Evolutionary conservation across 2,329 filamentous ascomycete genomes (phyloP), one percentile per base, ranked within the genome.

Genomic region (Diaporthe australafricana): DNA sequence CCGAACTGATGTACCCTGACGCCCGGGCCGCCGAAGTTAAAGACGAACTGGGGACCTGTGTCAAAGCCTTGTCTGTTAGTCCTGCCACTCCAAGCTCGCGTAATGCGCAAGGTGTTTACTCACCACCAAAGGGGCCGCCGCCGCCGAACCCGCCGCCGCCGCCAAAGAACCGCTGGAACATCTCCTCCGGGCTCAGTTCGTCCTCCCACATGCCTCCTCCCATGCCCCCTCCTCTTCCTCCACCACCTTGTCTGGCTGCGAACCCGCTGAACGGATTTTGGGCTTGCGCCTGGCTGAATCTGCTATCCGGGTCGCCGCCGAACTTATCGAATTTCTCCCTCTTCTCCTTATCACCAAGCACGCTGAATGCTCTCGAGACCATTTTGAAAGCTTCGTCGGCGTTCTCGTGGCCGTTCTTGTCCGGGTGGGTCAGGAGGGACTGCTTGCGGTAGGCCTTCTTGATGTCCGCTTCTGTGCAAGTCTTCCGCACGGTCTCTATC

Each of bases 381-480:
- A 98, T 93, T 87, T 99, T 99, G 86, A 99, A 99, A 40, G 96
- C 96, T 85, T 99, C 96, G 81, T 98, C 96, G 70, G 96, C 96
- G 73, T 97, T 91, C 47, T 96, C 92, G 81, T 98, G 95, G 65
- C 95, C 95, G 87, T 99, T 99, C 87, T 99, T 99, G 87, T 99
- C 96, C 75, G 96, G 96, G 86, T 99, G 96, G 72, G 96, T 99
- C 79, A 98, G 87, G 78, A 99, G 86, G 80, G 93, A 96, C 81
- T 97, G 88, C 84, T 98, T 98, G 79, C 96, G 90, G 84, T 99
- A 99, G 8, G 96, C 96, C 86, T 98, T 98, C 83, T 98, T 99
- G 80, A 99, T 95, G 79, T 98, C 96, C 74, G 87, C 83, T 77
- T 98, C 96, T 62, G 90, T 90, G 78, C 90, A 92, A 25, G 91